Base-by-base conservation (phyloP, 192 early-diverging fungal genomes). In the Chytriomyces sp. region DNA sequence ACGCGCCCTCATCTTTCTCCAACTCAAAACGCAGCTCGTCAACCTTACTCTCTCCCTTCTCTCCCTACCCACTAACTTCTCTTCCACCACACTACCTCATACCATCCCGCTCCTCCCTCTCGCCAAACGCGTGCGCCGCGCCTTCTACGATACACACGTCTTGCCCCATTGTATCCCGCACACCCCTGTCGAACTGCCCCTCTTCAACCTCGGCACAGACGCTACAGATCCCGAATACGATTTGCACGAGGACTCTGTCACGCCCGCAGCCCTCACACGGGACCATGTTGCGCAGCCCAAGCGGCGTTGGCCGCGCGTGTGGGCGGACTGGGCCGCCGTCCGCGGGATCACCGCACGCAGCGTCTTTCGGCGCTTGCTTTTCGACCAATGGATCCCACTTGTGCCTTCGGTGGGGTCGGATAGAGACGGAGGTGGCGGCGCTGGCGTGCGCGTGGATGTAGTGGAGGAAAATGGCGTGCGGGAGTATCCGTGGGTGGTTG, bases 191-290 rank as follows among this genome's bases (percentile, higher is more conserved):
- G 39, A 30, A 64, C 6, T 49, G 17, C 65, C 65, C 19, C 52
- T 28, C 26, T 68, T 32, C 28, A 68, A 68, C 53, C 65, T 68
- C 26, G 52, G 52, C 10, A 55, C 30, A 3, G 33, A 19, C 37
- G 52, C 65, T 10, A 68, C 65, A n/a, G 65, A 68, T 55, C 65
- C 65, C n/a, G 65, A 68, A 52, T 68, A 55, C 37, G 65, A 68
- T 10, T 6, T 68, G 12, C 12, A 52, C 31, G 53, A 56, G 2
- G 25, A 32, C 32, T 37, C 19, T 22, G 14, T 19, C 28, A 26
- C 53, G 6, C 12, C 65, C 0, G 65, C 52, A 30, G 65, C 25
- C 4, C 26, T 14, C 12, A 7, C 5, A 19, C 28, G 5, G 32
- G 31, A n/a, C 2, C 65, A 33, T 17, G 33, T 32, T 30, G 25